phyloP scores from a whole-genome alignment of 2,329 filamentous ascomycete genomes.

The Cryphonectria naterciae region DNA sequence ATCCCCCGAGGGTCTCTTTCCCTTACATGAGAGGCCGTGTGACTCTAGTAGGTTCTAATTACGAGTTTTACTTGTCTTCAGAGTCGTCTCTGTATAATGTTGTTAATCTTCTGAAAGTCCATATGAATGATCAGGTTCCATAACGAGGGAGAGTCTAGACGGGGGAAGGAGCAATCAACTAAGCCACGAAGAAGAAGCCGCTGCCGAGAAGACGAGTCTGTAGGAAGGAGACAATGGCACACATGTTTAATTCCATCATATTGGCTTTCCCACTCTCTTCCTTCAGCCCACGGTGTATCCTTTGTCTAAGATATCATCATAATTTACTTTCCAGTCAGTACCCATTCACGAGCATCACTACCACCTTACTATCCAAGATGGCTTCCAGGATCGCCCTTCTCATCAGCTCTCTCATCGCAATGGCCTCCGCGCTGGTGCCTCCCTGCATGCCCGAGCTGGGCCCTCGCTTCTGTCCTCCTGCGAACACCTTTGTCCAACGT shows the following conservation, averaged over 20 bases:
- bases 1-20: too few relatives aligned
- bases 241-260: neutral
- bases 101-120: neutral
- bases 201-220: neutral
- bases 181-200: neutral
- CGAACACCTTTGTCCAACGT: neutral
- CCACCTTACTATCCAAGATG: neutral
- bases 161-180: neutral
- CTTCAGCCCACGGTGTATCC: neutral
- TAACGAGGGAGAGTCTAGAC: neutral
- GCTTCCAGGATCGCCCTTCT: neutral
- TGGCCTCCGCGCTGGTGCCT: constrained; percentile 15
- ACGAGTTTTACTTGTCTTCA: neutral
- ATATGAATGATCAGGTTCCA: neutral
- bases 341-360: neutral
- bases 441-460: constrained; percentile 10
- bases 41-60: too few relatives aligned
- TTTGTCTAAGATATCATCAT: neutral
- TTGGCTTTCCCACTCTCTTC: neutral
- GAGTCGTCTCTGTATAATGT: neutral
- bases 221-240: neutral
- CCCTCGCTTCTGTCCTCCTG: constrained; percentile 8
- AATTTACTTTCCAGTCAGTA: neutral
- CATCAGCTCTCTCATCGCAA: neutral
- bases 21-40: too few relatives aligned